Base-by-base conservation (phyloP, 1,284 basidiomycete species). In the Cryptococcus sp. region DNA sequence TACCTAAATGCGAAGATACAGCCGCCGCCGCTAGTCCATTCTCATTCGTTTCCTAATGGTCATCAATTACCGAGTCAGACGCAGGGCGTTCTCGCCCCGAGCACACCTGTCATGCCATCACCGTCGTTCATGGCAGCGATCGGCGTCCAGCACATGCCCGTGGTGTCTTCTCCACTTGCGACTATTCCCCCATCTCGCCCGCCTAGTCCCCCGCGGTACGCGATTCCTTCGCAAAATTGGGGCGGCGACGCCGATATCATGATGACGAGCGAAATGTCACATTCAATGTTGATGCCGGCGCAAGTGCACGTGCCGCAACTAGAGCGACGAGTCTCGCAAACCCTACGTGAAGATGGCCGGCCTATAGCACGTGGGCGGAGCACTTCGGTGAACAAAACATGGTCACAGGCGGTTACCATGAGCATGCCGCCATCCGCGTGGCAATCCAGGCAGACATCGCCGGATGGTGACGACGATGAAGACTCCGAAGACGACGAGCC, bases 21-120 rank as follows among this genome's bases (percentile, higher is more conserved):
- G 23, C 63, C 76, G 17, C 74, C 76, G 5, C 72, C 73, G 31
- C 54, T 79, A 17, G 63, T 74, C 2, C 76, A 79, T 54, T 74
- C 76, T 8, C 77, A 79, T 56, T 78, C 77, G 3, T 80, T 70
- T 65, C 76, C 78, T 16, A 78, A 78, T 50, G 72, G 70, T 15
- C 73, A 75, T 62, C 73, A 74, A 52, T 57, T 78, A 3, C 71
- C 75, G 6, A 75, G 70, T 51, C 75, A 77, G 59, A 41, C 70
- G 15, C 66, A 71, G 45, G 59, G 54, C 17, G 44, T 59, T 2
- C 40, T 67, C 6, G 53, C 65, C 2, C 59, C 69, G 7, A 60
- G 62, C 25, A 71, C 70, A 5, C 71, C 72, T 1, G 62, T 71
- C 16, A 60, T 61, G 11, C 57, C 70, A 1, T 64, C 68, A 2